Evolutionary conservation across 2,329 filamentous ascomycete genomes (phyloP), one percentile per base, ranked within the genome.

Genomic region (Alternaria burnsii): DNA sequence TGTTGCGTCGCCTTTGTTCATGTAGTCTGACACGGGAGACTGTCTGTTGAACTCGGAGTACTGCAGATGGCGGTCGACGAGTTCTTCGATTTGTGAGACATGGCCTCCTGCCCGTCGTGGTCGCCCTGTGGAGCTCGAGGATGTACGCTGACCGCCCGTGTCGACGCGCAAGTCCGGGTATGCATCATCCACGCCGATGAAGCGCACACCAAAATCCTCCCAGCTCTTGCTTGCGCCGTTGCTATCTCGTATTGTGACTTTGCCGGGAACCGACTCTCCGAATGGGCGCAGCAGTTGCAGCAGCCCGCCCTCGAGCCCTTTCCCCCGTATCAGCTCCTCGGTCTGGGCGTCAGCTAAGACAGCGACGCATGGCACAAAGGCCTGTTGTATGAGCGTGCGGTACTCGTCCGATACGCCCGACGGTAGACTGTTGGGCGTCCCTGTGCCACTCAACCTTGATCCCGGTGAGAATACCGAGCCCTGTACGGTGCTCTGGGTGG

Each of bases 191-290:
- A 96, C 87, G 59, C 88, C 86, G 5, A 91, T 88, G 76, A 99
- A 97, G 56, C 93, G 90, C 59, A 99, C 86, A 1, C 92, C 90
- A 78, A 93, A 99, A 76, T 98, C 93, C 56, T 97, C 94, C 82
- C 91, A 94, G 40, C 88, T 87, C 73, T 88, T 88, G 75, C 93
- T 94, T 43, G 90, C 87, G 9, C 95, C 94, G 68, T 92, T 89
- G 74, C 94, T 97, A 79, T 99, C 95, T 70, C 95, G 85, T 56
- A 98, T 90, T 4, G 91, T 91, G 52, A 99, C 90, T 73, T 95
- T 97, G 30, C 95, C 95, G 51, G 90, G 87, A 0, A 98, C 86
- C 16, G 85, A 87, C 79, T 99, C 95, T 30, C 95, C 95, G 81
- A 97, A 99, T 0, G 95, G 94, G 52, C 94, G 85, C 57, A 99